These are phyloP conservation scores for Suhomyces vadensis DNA, from an alignment of 805 yeast species.

Conservation along the genomic window DNA sequence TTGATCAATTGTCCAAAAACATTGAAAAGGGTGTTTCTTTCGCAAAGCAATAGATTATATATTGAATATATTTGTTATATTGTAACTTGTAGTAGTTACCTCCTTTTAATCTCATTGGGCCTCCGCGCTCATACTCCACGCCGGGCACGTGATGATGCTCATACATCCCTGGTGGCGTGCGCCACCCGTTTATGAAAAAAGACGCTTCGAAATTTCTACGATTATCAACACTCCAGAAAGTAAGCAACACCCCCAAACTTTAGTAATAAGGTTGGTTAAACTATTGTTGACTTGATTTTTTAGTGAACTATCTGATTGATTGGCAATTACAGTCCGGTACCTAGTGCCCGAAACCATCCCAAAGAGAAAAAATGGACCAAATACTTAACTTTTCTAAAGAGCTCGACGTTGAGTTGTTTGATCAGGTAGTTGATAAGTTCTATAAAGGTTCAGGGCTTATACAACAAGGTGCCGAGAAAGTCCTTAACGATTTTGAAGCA, in stretches of 20 bases:
- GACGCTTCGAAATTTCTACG: background rate
- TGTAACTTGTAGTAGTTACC: too few species aligned
- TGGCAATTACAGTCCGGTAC: background rate
- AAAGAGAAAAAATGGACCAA: slow-evolving; percentile 61
- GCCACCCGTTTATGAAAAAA: background rate
- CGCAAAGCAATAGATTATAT: slow-evolving; percentile 24
- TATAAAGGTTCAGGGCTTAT: slow-evolving; percentile 73
- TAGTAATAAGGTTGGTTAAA: background rate
- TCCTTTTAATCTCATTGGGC: too few species aligned
- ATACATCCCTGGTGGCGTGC: slow-evolving; percentile 4
- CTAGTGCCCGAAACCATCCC: background rate
- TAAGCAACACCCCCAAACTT: background rate
- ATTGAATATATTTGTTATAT: background rate
- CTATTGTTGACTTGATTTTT: background rate
- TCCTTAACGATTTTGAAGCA: slow-evolving; percentile 82
- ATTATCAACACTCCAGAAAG: slow-evolving; percentile 1
- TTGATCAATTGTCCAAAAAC: slow-evolving; percentile 53
- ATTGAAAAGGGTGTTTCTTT: slow-evolving; percentile 61
- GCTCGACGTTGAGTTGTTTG: slow-evolving; percentile 75
- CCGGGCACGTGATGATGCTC: background rate
- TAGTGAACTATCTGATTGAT: background rate
- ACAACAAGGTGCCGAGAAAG: slow-evolving; percentile 69
- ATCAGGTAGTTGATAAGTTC: slow-evolving; percentile 81
- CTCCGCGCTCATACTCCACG: too few species aligned
- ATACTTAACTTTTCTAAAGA: slow-evolving; percentile 85